These are phyloP conservation scores for Phascolomyces articulosus DNA, from an alignment of 371 early-diverging fungal species.

Conservation along the genomic window DNA sequence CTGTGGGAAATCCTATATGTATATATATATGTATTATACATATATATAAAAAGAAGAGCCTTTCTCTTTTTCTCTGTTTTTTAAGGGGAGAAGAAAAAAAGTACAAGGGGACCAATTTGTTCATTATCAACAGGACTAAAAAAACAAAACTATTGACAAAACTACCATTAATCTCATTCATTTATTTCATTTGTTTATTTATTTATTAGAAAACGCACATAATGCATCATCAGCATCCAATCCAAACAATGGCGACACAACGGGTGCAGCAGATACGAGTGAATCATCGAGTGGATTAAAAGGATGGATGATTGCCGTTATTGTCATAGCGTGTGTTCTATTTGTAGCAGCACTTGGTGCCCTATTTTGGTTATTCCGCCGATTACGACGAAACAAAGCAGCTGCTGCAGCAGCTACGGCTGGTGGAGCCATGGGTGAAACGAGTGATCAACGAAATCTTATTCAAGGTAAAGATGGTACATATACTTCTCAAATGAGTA, in stretches of 20 bases:
- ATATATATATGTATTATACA: too few species aligned
- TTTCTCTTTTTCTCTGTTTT: too few species aligned
- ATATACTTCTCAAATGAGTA: background rate
- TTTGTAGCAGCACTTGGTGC: conserved; percentile 29
- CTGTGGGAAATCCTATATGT: too few species aligned
- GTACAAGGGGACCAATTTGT: too few species aligned
- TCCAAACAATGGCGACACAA: background rate
- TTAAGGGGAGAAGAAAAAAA: conserved; percentile 1
- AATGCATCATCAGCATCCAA: conserved; percentile 22
- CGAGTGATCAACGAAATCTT: conserved; percentile 15
- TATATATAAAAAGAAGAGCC: too few species aligned
- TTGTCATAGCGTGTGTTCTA: conserved; percentile 32
- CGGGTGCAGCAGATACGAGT: background rate
- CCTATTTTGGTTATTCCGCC: conserved; percentile 27
- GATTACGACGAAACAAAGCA: conserved; percentile 24
- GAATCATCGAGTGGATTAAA: conserved; percentile 8
- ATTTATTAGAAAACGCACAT: conserved; percentile 30
- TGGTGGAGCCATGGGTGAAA: background rate
- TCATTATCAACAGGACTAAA: too few species aligned
- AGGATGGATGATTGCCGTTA: conserved; percentile 50
- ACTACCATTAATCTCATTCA: background rate
- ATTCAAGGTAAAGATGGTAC: background rate
- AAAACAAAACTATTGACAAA: background rate
- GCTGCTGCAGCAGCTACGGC: background rate
- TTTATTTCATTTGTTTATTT: background rate